Conservation (phyloP, 1,284 basidiomycete species). For the Ustilago tritici region DNA sequence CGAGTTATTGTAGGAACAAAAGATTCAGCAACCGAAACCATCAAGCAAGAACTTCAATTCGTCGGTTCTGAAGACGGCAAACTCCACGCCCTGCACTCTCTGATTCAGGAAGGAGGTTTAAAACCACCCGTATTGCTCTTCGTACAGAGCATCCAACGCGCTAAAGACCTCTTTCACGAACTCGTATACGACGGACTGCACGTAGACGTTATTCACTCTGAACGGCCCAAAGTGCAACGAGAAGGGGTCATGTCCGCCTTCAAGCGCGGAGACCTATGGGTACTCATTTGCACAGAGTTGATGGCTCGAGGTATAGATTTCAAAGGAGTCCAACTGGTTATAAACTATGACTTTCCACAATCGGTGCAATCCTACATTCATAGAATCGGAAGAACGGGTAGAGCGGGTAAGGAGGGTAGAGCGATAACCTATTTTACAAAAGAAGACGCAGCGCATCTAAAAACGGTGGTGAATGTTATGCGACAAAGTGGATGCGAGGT, state of each 20-base stretch:
- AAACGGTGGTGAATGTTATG: conserved; percentile 95
- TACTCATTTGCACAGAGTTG: conserved; percentile 67
- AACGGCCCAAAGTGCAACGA: conserved; percentile 85
- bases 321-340: conserved; percentile 87
- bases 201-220: conserved; percentile 91
- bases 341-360: conserved; percentile 78
- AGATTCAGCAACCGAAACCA: conserved; percentile 82
- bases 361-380: conserved; percentile 91
- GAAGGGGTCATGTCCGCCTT: conserved; percentile 80
- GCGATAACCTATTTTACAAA: conserved; percentile 96
- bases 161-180: conserved; percentile 88
- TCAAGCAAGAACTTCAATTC: conserved; percentile 87
- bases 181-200: conserved; percentile 85
- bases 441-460: conserved; percentile 89
- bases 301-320: conserved; percentile 96
- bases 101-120: conserved; percentile 82
- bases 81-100: conserved; percentile 80
- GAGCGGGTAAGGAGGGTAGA: conserved; percentile 89
- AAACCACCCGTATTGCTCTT: conserved; percentile 93
- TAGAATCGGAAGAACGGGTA: conserved; percentile 93
- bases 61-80: conserved; percentile 94
- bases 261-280: conserved; percentile 75
- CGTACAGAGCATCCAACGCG: conserved; percentile 90
- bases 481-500: conserved; percentile 79
- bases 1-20: conserved; percentile 72